phyloP scores from a whole-genome alignment of 1,284 basidiomycete genomes.

The Porogramme epimiltina region DNA sequence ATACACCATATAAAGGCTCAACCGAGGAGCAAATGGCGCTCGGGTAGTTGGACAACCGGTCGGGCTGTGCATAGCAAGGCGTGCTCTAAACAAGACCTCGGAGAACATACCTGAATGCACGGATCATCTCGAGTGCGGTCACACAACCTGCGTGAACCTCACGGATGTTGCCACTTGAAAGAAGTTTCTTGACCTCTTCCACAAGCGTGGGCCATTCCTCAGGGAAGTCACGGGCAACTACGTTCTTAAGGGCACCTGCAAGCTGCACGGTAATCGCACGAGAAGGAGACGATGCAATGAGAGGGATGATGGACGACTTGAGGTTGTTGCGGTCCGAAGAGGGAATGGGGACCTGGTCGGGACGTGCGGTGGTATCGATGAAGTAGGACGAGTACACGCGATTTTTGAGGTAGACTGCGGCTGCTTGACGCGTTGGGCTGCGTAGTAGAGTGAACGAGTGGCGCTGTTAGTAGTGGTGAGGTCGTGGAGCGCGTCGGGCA shows the following conservation, averaged over 20 bases:
- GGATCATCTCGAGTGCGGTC: conserved; percentile 72
- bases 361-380: conserved; percentile 48
- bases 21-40: too few relatives aligned
- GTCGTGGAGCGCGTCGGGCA: conserved; percentile 42
- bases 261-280: conserved; percentile 76
- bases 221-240: conserved; percentile 76
- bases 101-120: conserved; percentile 62
- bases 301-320: conserved; percentile 63
- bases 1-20: too few relatives aligned
- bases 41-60: too few relatives aligned
- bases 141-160: conserved; percentile 81
- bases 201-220: conserved; percentile 71
- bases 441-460: conserved; percentile 4
- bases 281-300: conserved; percentile 68
- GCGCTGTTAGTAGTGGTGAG: background rate
- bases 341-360: conserved; percentile 63
- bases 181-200: conserved; percentile 60
- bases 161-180: conserved; percentile 62
- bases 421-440: conserved; percentile 78
- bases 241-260: conserved; percentile 66
- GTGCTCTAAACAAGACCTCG: background rate
- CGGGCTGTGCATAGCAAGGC: too few relatives aligned
- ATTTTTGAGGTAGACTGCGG: conserved; percentile 86
- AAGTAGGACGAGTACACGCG: conserved; percentile 69
- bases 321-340: conserved; percentile 69